A percentile compares a stretch with the other conserved stretches of the same genome.
Evolutionary conservation across 345 rosid species (phyloP).

Genomic region (Psidium friedrichsthalianum): DNA sequence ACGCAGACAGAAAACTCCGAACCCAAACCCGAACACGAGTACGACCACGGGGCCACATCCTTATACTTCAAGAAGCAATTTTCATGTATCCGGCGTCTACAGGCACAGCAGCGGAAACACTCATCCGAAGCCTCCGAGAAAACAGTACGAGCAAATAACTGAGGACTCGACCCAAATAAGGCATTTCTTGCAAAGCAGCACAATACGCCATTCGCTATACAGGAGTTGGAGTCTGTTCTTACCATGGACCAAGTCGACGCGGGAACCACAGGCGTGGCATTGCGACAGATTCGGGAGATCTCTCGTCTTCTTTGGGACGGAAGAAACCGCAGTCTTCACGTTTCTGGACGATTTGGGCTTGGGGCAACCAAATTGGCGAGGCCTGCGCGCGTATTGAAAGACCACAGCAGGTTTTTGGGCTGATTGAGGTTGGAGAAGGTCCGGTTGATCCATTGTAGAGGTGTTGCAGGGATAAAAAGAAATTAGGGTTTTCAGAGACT

Average conservation of each 20-base stretch:
- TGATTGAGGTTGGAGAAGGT: background rate
- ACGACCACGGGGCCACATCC: constrained; percentile 27
- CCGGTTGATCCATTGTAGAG: background rate
- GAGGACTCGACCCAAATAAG: constrained; percentile 18
- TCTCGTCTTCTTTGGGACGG: constrained; percentile 26
- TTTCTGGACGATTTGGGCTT: background rate
- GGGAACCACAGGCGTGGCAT: constrained; percentile 48
- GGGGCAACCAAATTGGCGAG: background rate
- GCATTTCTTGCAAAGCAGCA: constrained; percentile 37
- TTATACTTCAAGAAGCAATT: constrained; percentile 21
- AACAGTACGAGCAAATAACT: constrained; percentile 45
- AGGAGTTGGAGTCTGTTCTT: constrained; percentile 25
- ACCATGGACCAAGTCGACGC: constrained; percentile 24
- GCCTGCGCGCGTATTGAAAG: constrained; percentile 4
- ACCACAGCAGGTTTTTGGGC: background rate
- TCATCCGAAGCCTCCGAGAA: constrained; percentile 13
- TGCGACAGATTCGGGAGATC: constrained; percentile 41
- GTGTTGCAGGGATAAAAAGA: background rate
- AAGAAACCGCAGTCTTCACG: background rate
- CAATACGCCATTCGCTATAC: constrained; percentile 48
- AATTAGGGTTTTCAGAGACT: background rate
- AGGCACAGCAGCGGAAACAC: constrained; percentile 16
- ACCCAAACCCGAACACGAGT: constrained; percentile 10
- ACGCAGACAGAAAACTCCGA: constrained; percentile 28
- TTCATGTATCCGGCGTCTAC: constrained; percentile 25